Evolutionary conservation across 257 asterid genomes (phyloP).

Genomic region (Capsicum pubescens): DNA sequence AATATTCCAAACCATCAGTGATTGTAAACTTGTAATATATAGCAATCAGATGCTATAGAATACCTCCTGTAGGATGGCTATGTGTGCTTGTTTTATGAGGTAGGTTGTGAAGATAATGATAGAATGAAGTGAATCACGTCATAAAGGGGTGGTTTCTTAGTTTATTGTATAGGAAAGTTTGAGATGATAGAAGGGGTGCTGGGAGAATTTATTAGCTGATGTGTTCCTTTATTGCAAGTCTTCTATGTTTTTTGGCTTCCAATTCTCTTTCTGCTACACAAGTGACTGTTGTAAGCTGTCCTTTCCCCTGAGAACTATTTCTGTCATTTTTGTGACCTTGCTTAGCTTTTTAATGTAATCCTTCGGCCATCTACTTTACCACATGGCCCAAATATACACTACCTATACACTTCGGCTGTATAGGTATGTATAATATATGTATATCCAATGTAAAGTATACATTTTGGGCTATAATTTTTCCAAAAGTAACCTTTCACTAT

Average conservation of each 20-base stretch:
- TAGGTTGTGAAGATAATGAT: not conserved
- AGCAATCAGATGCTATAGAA: constrained; percentile 6
- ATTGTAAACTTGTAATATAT: constrained; percentile 15
- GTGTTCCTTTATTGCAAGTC: not conserved
- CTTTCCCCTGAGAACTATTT: not conserved
- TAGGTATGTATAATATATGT: no score
- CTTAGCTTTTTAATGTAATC: not conserved
- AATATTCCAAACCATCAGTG: not conserved
- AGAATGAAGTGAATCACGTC: not conserved
- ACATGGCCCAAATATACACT: no score
- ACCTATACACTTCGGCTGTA: no score
- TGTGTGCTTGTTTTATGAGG: constrained; percentile 1
- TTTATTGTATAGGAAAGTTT: constrained; percentile 21
- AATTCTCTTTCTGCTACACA: not conserved
- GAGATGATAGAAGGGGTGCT: constrained; percentile 25
- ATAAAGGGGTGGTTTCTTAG: not conserved
- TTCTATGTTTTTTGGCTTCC: not conserved
- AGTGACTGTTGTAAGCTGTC: not conserved
- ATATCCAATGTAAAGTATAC: no score
- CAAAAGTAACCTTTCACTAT: no score
- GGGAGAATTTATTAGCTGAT: not conserved
- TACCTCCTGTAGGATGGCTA: constrained; percentile 23
- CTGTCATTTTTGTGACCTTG: not conserved
- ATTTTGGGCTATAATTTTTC: no score
- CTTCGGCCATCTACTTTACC: no score